Evolutionary conservation across 768 basidiomycete genomes (phyloP).

Genomic region (Epithele typhae): DNA sequence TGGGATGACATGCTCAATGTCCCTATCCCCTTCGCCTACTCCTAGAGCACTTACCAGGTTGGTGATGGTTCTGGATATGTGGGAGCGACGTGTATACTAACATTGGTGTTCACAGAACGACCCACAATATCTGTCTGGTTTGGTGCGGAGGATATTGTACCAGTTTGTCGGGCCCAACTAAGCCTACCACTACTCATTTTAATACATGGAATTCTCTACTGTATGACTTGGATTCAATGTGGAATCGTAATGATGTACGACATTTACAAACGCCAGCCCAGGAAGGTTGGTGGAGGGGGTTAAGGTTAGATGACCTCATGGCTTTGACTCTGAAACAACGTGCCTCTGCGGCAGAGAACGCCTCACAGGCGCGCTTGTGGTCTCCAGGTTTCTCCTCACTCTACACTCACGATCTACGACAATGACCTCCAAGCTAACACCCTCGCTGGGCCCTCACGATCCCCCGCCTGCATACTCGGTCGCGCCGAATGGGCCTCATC

Average conservation of each 20-base stretch:
- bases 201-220: too few species aligned
- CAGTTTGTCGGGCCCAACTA: constrained; percentile 87
- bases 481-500: too few species aligned
- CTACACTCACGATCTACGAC: not conserved
- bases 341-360: not conserved
- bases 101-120: constrained; percentile 55
- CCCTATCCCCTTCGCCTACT: not conserved
- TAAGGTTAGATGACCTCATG: too few species aligned
- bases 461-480: too few species aligned
- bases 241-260: not conserved
- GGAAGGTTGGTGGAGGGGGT: too few species aligned
- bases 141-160: constrained; percentile 78
- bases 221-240: too few species aligned
- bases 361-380: not conserved
- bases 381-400: not conserved
- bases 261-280: too few species aligned
- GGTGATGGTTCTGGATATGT: too few species aligned
- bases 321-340: too few species aligned
- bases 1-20: too few species aligned
- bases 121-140: constrained; percentile 75
- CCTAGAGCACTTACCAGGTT: constrained; percentile 74
- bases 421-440: constrained; percentile 16
- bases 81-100: too few species aligned
- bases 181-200: not conserved
- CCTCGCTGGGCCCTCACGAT: too few species aligned